Percentiles rank a stretch among this genome's conserved stretches.
phyloP scores from a whole-genome alignment of 1,284 basidiomycete genomes.

The Ustilago cynodontis region DNA sequence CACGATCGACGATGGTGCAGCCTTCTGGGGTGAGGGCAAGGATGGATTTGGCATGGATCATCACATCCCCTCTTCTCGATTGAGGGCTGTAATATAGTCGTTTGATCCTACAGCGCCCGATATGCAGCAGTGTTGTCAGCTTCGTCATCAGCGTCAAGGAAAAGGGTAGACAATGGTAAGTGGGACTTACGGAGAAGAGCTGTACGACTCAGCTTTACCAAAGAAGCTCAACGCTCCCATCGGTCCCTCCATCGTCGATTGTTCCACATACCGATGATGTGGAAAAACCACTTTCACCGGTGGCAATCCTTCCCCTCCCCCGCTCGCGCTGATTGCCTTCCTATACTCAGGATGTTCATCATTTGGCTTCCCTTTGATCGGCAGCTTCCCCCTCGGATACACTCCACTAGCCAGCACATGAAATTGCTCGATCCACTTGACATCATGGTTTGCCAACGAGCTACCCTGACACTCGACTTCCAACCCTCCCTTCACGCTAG shows the following conservation, averaged over 20 bases:
- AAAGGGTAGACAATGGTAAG: background rate
- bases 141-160: background rate
- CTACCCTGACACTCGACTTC: constrained; percentile 64
- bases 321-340: background rate
- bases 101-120: constrained; percentile 25
- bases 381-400: constrained; percentile 35
- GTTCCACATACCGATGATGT: constrained; percentile 53
- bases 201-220: constrained; percentile 57
- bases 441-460: constrained; percentile 57
- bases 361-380: constrained; percentile 40
- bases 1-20: constrained; percentile 16
- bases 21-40: constrained; percentile 41
- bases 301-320: constrained; percentile 23
- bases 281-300: constrained; percentile 64
- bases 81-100: constrained; percentile 51
- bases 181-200: constrained; percentile 27
- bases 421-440: constrained; percentile 66
- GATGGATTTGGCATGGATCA: constrained; percentile 67
- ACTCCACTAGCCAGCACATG: constrained; percentile 57
- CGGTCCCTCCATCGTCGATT: constrained; percentile 47
- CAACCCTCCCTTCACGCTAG: background rate
- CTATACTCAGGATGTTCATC: constrained; percentile 35
- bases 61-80: constrained; percentile 57
- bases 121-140: background rate
- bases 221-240: constrained; percentile 63